Evolutionary conservation across 2,329 filamentous ascomycete genomes (phyloP).

Genomic region (Aspergillus alliaceus): DNA sequence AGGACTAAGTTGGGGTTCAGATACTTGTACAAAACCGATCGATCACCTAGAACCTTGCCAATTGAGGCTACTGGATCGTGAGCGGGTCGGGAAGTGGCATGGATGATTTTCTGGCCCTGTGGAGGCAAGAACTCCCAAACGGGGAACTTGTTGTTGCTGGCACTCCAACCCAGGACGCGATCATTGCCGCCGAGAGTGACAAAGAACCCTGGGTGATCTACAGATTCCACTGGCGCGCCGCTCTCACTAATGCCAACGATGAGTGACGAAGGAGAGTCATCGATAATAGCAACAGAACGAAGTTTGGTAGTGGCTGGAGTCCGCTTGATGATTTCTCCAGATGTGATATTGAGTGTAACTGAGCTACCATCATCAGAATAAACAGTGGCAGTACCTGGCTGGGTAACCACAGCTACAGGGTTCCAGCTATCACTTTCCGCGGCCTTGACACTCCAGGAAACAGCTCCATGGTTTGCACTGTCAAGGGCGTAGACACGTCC

Average conservation of each 20-base stretch:
- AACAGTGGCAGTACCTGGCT: constrained; percentile 60
- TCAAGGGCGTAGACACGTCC: constrained; percentile 81
- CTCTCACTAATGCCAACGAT: constrained; percentile 36
- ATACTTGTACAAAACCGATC: constrained; percentile 96
- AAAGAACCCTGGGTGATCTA: constrained; percentile 36
- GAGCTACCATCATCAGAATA: constrained; percentile 63
- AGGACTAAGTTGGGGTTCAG: constrained; percentile 83
- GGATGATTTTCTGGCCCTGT: constrained; percentile 65
- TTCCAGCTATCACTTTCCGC: constrained; percentile 63
- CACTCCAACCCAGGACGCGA: constrained; percentile 45
- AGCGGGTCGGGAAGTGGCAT: constrained; percentile 65
- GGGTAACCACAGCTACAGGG: constrained; percentile 65
- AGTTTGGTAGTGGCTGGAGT: constrained; percentile 26
- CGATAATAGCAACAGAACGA: constrained; percentile 33
- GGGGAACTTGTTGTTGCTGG: constrained; percentile 39
- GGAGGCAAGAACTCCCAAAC: constrained; percentile 74
- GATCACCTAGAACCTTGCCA: constrained; percentile 86
- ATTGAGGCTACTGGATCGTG: constrained; percentile 93
- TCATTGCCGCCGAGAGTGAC: constrained; percentile 44
- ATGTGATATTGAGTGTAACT: constrained; percentile 50
- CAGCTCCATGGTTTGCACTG: constrained; percentile 68
- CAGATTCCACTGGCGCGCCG: constrained; percentile 33
- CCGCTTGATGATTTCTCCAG: constrained; percentile 42
- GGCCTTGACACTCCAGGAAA: constrained; percentile 73
- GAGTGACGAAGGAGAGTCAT: constrained; percentile 22